phyloP scores from a whole-genome alignment of 352 stramenopile genomes.

The Peronospora farinosa region DNA sequence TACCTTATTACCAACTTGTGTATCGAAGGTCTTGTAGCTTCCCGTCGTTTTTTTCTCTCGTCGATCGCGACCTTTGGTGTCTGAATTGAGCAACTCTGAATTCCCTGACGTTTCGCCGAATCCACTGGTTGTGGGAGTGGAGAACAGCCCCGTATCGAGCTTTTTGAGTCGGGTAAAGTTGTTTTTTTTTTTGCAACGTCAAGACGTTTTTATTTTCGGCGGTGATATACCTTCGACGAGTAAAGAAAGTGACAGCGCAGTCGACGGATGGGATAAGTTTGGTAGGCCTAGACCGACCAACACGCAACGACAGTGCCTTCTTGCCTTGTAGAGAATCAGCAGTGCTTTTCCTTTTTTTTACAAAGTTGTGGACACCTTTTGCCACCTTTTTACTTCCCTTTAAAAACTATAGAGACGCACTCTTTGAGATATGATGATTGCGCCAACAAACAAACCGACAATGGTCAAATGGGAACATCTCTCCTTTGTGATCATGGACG shows the following conservation, averaged over 20 bases:
- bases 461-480: constrained; percentile 87
- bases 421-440: constrained; percentile 55
- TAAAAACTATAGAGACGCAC: constrained; percentile 20
- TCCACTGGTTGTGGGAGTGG: constrained; percentile 46
- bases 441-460: constrained; percentile 80
- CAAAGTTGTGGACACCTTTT: constrained; percentile 4
- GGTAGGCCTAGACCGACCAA: constrained; percentile 24
- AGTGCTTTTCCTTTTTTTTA: background rate
- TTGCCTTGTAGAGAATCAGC: constrained; percentile 8
- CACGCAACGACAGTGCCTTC: constrained; percentile 23
- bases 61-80: constrained; percentile 12
- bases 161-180: constrained; percentile 23
- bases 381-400: background rate
- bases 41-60: constrained; percentile 1
- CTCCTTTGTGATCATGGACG: constrained; percentile 98
- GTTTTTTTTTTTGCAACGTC: background rate
- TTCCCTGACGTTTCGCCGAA: constrained; percentile 32
- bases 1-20: constrained; percentile 1
- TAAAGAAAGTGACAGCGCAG: constrained; percentile 17
- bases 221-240: constrained; percentile 12
- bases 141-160: constrained; percentile 26
- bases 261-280: constrained; percentile 53
- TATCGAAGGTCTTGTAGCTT: constrained; percentile 4
- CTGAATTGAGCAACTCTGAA: constrained; percentile 38
- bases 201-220: constrained; percentile 5